Evolutionary conservation across 192 early-diverging fungal genomes (phyloP).

Genomic region (Glomus cerebriforme): DNA sequence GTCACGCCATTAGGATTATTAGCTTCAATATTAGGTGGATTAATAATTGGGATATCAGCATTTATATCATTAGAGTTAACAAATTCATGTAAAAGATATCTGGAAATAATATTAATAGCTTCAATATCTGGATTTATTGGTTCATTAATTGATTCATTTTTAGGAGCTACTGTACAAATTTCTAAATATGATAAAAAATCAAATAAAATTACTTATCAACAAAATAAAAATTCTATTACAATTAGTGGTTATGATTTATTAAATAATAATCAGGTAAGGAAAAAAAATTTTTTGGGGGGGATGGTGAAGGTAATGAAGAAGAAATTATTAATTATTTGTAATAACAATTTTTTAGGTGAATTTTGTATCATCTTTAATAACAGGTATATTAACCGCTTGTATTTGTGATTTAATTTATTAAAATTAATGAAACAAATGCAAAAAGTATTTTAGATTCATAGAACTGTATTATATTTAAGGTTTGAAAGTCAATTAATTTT

Average conservation of each 20-base stretch:
- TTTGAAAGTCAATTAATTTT: too few relatives aligned
- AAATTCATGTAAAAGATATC: constrained; percentile 39
- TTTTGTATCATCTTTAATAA: background rate
- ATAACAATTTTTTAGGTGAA: background rate
- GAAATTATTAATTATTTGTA: too few relatives aligned
- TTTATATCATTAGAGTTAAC: constrained; percentile 56
- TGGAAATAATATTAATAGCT: constrained; percentile 56
- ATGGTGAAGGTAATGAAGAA: too few relatives aligned
- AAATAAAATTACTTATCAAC: constrained; percentile 53
- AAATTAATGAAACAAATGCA: background rate
- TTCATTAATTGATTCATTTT: constrained; percentile 82
- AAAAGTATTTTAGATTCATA: background rate
- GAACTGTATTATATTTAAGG: too few relatives aligned
- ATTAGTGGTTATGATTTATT: constrained; percentile 72
- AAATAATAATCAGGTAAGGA: constrained; percentile 76
- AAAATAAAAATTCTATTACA: constrained; percentile 45
- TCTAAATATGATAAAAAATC: constrained; percentile 70
- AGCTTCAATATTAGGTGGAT: constrained; percentile 78
- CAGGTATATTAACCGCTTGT: background rate
- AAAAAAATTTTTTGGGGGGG: too few relatives aligned
- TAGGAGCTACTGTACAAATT: constrained; percentile 82
- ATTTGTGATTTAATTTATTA: background rate
- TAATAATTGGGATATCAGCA: constrained; percentile 65
- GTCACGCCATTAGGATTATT: constrained; percentile 71
- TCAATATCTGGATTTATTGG: constrained; percentile 71